Evolutionary conservation across 1,284 basidiomycete genomes (phyloP).

Genomic region (Vanrija sp.): DNA sequence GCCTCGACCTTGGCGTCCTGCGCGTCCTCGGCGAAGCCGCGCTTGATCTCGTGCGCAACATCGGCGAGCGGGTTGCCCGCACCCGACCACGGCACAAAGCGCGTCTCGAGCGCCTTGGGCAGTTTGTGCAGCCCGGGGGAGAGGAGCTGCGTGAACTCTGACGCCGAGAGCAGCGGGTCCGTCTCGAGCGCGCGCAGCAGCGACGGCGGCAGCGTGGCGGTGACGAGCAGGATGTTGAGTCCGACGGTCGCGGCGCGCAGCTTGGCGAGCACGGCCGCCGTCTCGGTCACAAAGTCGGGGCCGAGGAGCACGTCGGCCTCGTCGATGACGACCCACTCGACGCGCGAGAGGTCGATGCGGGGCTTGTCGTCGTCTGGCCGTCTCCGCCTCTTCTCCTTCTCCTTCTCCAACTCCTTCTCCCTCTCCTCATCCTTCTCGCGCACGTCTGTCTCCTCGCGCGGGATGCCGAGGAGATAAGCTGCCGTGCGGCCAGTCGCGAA

Average conservation of each 20-base stretch:
- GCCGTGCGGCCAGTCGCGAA: constrained; percentile 72
- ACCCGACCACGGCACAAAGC: constrained; percentile 69
- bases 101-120: constrained; percentile 63
- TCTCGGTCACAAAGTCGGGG: constrained; percentile 70
- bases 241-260: constrained; percentile 50
- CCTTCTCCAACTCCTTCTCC: constrained; percentile 8
- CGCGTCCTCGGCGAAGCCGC: constrained; percentile 70
- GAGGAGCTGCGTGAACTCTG: constrained; percentile 58
- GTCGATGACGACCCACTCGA: constrained; percentile 83
- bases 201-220: constrained; percentile 77
- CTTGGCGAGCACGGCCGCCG: constrained; percentile 59
- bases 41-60: constrained; percentile 66
- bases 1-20: constrained; percentile 4
- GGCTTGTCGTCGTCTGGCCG: background rate
- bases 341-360: constrained; percentile 20
- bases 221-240: constrained; percentile 64
- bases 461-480: constrained; percentile 81
- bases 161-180: constrained; percentile 53
- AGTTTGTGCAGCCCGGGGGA: constrained; percentile 75
- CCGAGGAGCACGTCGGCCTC: constrained; percentile 88
- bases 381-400: constrained; percentile 1
- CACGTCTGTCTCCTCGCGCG: constrained; percentile 60
- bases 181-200: constrained; percentile 63
- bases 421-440: constrained; percentile 10
- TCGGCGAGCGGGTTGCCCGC: constrained; percentile 69